Conservation (phyloP, 495 filamentous ascomycete species). For the Hyaloscypha bicolor region DNA sequence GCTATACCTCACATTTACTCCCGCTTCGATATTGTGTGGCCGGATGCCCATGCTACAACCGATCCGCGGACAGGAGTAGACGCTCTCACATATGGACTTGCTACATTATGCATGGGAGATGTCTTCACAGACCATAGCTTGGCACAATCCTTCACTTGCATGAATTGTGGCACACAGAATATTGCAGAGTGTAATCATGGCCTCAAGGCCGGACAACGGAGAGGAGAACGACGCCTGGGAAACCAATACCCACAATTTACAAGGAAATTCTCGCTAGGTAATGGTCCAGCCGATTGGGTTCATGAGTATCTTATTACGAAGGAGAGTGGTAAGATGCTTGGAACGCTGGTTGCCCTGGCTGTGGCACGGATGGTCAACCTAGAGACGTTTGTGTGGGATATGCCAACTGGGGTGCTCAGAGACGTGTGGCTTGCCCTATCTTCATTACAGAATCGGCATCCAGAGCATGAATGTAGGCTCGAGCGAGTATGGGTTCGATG, state of each 20-base stretch:
- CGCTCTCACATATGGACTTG: slow-evolving; percentile 87
- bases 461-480: slow-evolving; percentile 66
- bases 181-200: slow-evolving; percentile 27
- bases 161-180: slow-evolving; percentile 30
- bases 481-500: slow-evolving; percentile 86
- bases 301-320: slow-evolving; percentile 86
- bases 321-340: slow-evolving; percentile 91
- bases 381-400: slow-evolving; percentile 94
- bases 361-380: slow-evolving; percentile 85
- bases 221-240: slow-evolving; percentile 43
- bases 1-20: slow-evolving; percentile 88
- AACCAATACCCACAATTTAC: slow-evolving; percentile 87
- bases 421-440: slow-evolving; percentile 86
- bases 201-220: slow-evolving; percentile 27
- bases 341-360: slow-evolving; percentile 84
- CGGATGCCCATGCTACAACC: slow-evolving; percentile 63
- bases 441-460: slow-evolving; percentile 65
- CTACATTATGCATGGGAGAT: slow-evolving; percentile 80
- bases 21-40: slow-evolving; percentile 94
- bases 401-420: slow-evolving; percentile 87
- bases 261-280: slow-evolving; percentile 87
- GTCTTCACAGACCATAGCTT: slow-evolving; percentile 56
- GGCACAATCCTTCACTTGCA: slow-evolving; percentile 26
- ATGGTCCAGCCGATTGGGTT: slow-evolving; percentile 82
- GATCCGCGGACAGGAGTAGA: slow-evolving; percentile 79